A percentile compares a stretch with the other conserved stretches of the same genome.
Evolutionary conservation across 345 rosid genomes (phyloP).

Genomic region (Syzygium oleosum): DNA sequence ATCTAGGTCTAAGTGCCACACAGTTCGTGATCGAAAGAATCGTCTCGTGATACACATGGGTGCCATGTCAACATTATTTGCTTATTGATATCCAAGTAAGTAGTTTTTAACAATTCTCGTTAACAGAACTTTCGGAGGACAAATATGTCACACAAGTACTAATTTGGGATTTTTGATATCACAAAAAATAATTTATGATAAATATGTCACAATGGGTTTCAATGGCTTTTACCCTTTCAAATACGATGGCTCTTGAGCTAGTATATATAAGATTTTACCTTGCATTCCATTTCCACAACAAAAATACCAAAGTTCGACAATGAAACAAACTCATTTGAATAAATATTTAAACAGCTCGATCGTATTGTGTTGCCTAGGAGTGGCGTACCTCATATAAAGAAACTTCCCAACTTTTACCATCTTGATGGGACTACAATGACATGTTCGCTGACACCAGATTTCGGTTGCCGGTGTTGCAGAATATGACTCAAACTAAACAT

Average conservation of each 20-base stretch:
- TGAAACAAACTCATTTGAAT: background rate
- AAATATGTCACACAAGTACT: no score
- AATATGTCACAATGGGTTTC: no score
- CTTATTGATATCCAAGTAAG: no score
- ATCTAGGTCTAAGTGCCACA: no score
- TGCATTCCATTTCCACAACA: background rate
- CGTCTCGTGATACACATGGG: no score
- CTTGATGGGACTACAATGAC: background rate
- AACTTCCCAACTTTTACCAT: background rate
- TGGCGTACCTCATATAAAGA: background rate
- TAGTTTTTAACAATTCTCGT: no score
- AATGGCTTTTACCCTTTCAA: background rate
- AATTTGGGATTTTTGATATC: no score
- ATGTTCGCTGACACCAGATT: background rate
- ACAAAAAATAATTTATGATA: no score
- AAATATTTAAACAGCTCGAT: no score
- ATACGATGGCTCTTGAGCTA: background rate
- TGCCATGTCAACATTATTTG: no score
- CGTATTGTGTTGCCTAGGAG: background rate
- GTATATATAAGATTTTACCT: background rate
- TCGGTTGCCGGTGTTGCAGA: background rate
- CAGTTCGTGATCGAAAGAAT: no score
- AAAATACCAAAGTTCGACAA: background rate
- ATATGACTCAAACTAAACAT: background rate
- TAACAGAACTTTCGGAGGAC: no score